Conservation (phyloP, 2,329 filamentous ascomycete species). For the Atkinsonella texensis region DNA sequence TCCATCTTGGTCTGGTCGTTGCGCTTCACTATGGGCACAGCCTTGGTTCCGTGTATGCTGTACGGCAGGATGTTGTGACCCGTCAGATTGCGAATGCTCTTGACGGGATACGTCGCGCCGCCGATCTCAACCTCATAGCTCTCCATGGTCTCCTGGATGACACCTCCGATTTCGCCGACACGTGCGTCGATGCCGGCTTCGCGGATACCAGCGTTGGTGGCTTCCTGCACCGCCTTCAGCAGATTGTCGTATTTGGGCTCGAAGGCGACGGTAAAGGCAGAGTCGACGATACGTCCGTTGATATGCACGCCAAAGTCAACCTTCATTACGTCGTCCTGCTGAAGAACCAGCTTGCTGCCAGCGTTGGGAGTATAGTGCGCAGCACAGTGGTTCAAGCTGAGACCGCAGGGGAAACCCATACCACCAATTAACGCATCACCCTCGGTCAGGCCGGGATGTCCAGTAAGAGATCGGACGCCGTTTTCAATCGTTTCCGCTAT, state of each 20-base stretch:
- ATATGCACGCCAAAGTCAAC: constrained; percentile 75
- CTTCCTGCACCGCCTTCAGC: constrained; percentile 59
- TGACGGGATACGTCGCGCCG: constrained; percentile 67
- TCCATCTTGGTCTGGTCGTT: constrained; percentile 92
- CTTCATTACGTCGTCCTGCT: constrained; percentile 67
- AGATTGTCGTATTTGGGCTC: constrained; percentile 65
- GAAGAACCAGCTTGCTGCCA: constrained; percentile 65
- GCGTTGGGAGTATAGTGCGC: constrained; percentile 83
- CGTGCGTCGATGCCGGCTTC: constrained; percentile 89
- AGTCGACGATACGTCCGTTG: constrained; percentile 70
- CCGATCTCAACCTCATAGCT: constrained; percentile 80
- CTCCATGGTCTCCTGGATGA: constrained; percentile 87
- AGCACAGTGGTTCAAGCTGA: constrained; percentile 75
- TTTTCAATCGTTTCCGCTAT: constrained; percentile 84
- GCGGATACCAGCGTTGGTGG: constrained; percentile 69
- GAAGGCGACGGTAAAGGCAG: constrained; percentile 68
- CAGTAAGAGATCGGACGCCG: constrained; percentile 63
- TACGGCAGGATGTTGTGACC: constrained; percentile 85
- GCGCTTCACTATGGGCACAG: constrained; percentile 85
- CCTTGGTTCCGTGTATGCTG: constrained; percentile 86
- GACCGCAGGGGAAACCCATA: constrained; percentile 76
- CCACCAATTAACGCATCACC: constrained; percentile 69
- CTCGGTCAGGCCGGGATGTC: constrained; percentile 63
- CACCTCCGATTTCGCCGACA: constrained; percentile 71
- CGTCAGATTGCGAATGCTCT: constrained; percentile 76